Evolutionary conservation across 2,329 filamentous ascomycete species (phyloP).

Genomic region (Pleoardoris graminearum): DNA sequence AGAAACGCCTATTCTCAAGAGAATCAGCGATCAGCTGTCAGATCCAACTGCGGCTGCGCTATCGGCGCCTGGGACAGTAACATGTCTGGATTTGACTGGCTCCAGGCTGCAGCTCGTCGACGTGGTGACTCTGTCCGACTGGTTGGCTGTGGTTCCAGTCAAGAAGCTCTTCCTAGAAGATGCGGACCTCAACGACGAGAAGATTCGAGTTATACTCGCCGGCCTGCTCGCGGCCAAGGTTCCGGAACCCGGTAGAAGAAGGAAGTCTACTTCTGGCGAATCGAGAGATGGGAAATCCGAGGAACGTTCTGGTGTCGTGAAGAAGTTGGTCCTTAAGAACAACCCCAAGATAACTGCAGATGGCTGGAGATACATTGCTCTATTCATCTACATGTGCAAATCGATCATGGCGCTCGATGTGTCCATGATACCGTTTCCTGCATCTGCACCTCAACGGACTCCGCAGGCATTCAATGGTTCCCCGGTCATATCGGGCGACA

Average conservation of each 20-base stretch:
- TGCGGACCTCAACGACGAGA: conserved; percentile 84
- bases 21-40: conserved; percentile 84
- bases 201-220: conserved; percentile 81
- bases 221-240: conserved; percentile 80
- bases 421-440: conserved; percentile 74
- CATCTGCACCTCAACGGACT: conserved; percentile 18
- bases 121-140: conserved; percentile 86
- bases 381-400: conserved; percentile 88
- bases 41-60: conserved; percentile 67
- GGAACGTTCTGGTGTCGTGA: conserved; percentile 72
- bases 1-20: conserved; percentile 89
- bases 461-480: conserved; percentile 19
- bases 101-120: conserved; percentile 84
- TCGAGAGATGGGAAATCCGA: conserved; percentile 38
- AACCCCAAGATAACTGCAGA: conserved; percentile 81
- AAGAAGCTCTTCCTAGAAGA: conserved; percentile 85
- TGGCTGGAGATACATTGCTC: conserved; percentile 87
- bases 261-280: conserved; percentile 15
- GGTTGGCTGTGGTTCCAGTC: conserved; percentile 89
- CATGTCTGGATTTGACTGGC: conserved; percentile 79
- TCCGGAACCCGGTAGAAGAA: conserved; percentile 58
- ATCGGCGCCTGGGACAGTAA: conserved; percentile 72
- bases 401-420: conserved; percentile 85
- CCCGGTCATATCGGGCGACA: conserved; percentile 9
- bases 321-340: conserved; percentile 85